phyloP scores from a whole-genome alignment of 2,329 filamentous ascomycete genomes.

The Gaeumannomyces tritici region DNA sequence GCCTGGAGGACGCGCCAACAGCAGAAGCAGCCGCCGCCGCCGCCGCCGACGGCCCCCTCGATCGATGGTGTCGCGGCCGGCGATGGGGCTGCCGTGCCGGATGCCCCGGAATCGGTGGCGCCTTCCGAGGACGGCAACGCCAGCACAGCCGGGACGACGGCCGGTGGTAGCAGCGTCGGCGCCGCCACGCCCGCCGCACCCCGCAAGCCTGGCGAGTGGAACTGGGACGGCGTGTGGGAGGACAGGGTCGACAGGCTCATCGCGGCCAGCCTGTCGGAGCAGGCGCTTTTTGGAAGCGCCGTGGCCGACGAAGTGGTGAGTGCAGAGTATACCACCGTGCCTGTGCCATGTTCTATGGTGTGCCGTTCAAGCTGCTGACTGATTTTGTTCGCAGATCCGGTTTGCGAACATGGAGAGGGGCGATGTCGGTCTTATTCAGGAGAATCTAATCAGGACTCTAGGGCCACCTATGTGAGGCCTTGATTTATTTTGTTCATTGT shows the following conservation, averaged over 20 bases:
- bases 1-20: constrained; percentile 73
- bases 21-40: constrained; percentile 20
- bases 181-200: background rate
- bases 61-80: background rate
- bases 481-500: no score
- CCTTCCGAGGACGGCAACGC: background rate
- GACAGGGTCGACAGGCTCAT: constrained; percentile 75
- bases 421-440: constrained; percentile 47
- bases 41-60: background rate
- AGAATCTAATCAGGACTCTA: constrained; percentile 45
- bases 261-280: constrained; percentile 66
- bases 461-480: constrained; percentile 12
- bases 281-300: constrained; percentile 63
- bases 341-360: no score
- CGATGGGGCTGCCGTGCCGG: background rate
- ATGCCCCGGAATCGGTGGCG: background rate
- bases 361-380: background rate
- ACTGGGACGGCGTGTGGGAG: constrained; percentile 97
- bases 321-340: constrained; percentile 6
- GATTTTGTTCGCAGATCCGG: constrained; percentile 41
- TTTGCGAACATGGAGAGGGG: constrained; percentile 55
- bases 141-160: background rate
- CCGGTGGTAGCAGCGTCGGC: background rate
- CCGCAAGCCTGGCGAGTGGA: constrained; percentile 75
- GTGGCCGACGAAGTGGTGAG: constrained; percentile 64